Evolutionary conservation across 2,329 filamentous ascomycete genomes (phyloP), one percentile per base, ranked within the genome.

Genomic region (Microcyclosporella mali): DNA sequence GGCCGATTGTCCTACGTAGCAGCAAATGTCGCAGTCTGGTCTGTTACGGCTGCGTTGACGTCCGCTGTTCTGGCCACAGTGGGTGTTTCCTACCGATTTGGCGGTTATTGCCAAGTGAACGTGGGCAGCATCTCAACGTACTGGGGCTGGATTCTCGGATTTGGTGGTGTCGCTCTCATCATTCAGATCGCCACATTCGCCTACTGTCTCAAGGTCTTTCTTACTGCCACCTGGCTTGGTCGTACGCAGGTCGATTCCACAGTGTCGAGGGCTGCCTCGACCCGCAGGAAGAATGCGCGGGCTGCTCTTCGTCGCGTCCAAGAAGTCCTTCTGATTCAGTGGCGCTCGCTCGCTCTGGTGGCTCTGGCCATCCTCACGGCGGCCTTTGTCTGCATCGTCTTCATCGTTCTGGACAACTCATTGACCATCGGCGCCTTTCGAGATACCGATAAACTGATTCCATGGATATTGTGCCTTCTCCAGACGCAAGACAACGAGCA

Each of bases 101-200:
- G 90, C 40, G 75, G 78, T 34, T 85, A 88, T 29, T 97, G 89
- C 66, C 88, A 95, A 64, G 88, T 95, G 70, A 95, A 95, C 69
- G 60, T 63, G 33, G 65, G 65, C 7, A 53, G 56, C 12, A 58
- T 66, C 14, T 51, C 56, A 1, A 64, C 62, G 0, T 66, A 66
- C 49, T 68, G 65, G 65, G 52, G 57, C 19, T 67, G 64, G 64
- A 49, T 66, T 12, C 53, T 68, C 15, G 52, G 52, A 1, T 66
- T 68, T 32, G 50, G 53, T 14, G 53, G 47, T 25, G 31, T 55
- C 12, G 57, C 64, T 6, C 56, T 66, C 18, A 21, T 65, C 3
- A 40, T 67, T 4, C 64, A 67, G 37, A 31, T 54, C 1, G 49
- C 56, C 1, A 68, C 65, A 1, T 62, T 60, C 10, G 52, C 43